These are phyloP conservation scores for Pistacia vera DNA, from an alignment of 345 rosid genomes.

Conservation along the genomic window DNA sequence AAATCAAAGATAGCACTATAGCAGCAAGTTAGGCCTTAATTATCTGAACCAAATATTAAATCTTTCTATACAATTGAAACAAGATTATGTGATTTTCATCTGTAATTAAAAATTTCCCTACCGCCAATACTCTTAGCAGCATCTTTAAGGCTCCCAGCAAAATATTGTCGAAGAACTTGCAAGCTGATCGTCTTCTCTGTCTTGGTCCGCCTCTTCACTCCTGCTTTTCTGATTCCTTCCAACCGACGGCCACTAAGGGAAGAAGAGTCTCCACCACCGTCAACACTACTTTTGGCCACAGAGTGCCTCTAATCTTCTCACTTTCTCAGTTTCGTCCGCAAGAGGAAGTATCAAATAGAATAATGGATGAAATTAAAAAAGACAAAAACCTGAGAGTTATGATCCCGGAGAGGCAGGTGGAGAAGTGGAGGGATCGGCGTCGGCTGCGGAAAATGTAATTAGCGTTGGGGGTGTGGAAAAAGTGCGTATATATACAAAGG, in stretches of 20 bases:
- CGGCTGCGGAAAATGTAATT: no score
- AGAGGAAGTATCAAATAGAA: no score
- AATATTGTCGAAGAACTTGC: slow-evolving; percentile 80
- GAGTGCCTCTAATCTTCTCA: not conserved
- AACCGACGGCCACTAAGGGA: slow-evolving; percentile 33
- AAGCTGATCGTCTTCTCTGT: slow-evolving; percentile 86
- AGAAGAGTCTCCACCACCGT: slow-evolving; percentile 34
- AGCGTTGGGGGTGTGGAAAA: no score
- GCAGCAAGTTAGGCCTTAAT: not conserved
- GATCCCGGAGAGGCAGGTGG: no score
- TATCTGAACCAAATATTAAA: not conserved
- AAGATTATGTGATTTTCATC: slow-evolving; percentile 17
- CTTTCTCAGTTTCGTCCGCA: no score
- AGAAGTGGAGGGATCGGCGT: no score
- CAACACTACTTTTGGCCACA: slow-evolving; percentile 33
- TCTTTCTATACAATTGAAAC: not conserved
- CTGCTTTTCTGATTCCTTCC: slow-evolving; percentile 46
- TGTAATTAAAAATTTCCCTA: slow-evolving; percentile 40
- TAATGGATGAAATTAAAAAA: no score
- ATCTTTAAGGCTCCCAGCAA: slow-evolving; percentile 96
- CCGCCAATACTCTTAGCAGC: slow-evolving; percentile 96
- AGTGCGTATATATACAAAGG: no score
- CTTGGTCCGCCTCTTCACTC: slow-evolving; percentile 70
- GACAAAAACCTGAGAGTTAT: no score
- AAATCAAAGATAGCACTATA: slow-evolving; percentile 1